A percentile compares a stretch with the other conserved stretches of the same genome.
These are phyloP conservation scores for Candida golubevii DNA, from an alignment of 805 yeast species.

Conservation along the genomic window DNA sequence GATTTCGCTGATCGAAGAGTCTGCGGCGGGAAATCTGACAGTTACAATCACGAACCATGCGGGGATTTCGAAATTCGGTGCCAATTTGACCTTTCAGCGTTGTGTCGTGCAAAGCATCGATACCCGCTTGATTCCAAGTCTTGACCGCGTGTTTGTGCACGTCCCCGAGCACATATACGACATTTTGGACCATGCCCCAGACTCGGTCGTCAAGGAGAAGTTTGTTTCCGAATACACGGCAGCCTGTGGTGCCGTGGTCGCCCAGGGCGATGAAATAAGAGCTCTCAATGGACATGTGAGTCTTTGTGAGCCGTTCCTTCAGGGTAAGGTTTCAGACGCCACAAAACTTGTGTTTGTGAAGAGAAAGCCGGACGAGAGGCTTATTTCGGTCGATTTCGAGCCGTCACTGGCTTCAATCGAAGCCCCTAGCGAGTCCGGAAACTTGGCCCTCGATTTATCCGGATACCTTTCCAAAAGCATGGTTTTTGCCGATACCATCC, in stretches of 20 bases:
- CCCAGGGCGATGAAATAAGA: conserved; percentile 42
- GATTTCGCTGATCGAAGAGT: conserved; percentile 28
- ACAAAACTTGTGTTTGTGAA: conserved; percentile 57
- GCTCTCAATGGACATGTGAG: conserved; percentile 47
- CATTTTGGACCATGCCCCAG: conserved; percentile 30
- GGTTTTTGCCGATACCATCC: conserved; percentile 12
- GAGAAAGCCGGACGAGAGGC: background rate
- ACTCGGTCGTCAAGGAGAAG: conserved; percentile 30
- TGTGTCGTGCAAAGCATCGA: conserved; percentile 36
- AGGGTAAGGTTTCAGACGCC: conserved; percentile 47
- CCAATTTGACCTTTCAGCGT: conserved; percentile 39
- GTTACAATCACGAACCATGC: conserved; percentile 39
- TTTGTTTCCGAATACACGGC: conserved; percentile 24
- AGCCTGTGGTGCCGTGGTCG: conserved; percentile 24
- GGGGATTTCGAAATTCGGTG: conserved; percentile 29
- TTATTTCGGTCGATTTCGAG: background rate
- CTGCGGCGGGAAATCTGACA: conserved; percentile 20
- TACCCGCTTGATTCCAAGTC: conserved; percentile 29
- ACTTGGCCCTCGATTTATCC: conserved; percentile 27
- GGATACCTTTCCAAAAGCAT: conserved; percentile 30
- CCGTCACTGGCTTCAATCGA: background rate
- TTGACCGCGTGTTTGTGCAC: conserved; percentile 43
- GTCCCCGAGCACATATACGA: conserved; percentile 42
- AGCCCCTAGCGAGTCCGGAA: background rate
- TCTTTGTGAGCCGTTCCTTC: conserved; percentile 70